A percentile compares a stretch with the other conserved stretches of the same genome.
Conservation (phyloP, 2,329 filamentous ascomycete species). For the Fusarium sp. region DNA sequence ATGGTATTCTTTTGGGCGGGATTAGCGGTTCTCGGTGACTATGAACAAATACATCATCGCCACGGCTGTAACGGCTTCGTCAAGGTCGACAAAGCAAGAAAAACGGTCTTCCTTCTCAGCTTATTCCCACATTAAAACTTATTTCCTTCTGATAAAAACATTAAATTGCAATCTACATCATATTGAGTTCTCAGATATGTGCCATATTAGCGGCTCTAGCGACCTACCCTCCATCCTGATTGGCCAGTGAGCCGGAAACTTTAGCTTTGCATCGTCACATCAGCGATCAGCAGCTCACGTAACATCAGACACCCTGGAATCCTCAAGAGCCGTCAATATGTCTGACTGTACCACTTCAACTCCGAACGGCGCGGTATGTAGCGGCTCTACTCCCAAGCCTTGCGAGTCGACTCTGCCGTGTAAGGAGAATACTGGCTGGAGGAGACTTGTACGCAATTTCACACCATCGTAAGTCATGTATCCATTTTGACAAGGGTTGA, state of each 20-base stretch:
- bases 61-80: not conserved
- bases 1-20: not conserved
- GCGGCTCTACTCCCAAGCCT: constrained; percentile 10
- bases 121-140: not conserved
- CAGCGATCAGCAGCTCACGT: constrained; percentile 24
- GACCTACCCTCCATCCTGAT: not conserved
- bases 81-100: not conserved
- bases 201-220: not conserved
- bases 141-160: not conserved
- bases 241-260: constrained; percentile 1
- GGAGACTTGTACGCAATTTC: constrained; percentile 61
- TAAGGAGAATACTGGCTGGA: constrained; percentile 53
- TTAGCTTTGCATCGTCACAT: constrained; percentile 19
- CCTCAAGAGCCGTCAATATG: constrained; percentile 19
- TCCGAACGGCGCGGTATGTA: constrained; percentile 12
- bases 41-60: constrained; percentile 1
- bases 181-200: not conserved
- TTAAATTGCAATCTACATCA: not conserved
- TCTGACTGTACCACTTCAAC: constrained; percentile 20
- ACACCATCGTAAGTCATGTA: constrained; percentile 59
- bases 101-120: not conserved
- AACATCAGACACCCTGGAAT: constrained; percentile 3
- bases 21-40: constrained; percentile 31
- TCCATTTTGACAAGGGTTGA: not conserved
- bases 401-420: constrained; percentile 37